These are phyloP conservation scores for Colletotrichum lindemuthianum DNA, from an alignment of 2,329 filamentous ascomycete species.

Conservation along the genomic window DNA sequence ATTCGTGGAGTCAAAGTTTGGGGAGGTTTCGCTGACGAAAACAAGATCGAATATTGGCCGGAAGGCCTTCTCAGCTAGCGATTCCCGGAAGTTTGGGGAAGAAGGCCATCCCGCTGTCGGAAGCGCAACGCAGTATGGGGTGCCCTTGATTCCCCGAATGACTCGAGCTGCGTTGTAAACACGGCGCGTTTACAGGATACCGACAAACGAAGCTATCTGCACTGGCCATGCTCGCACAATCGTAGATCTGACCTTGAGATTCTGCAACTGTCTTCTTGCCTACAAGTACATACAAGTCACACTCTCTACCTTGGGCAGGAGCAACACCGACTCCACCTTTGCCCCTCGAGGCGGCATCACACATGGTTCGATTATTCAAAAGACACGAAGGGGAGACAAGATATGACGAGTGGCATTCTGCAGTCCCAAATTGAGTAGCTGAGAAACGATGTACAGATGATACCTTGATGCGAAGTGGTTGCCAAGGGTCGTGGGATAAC, in stretches of 20 bases:
- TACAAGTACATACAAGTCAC: not conserved
- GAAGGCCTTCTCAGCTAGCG: slow-evolving; percentile 28
- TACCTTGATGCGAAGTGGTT: slow-evolving; percentile 15
- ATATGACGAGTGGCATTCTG: slow-evolving; percentile 21
- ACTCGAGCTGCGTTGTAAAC: slow-evolving; percentile 33
- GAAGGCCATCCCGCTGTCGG: slow-evolving; percentile 28
- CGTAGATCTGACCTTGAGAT: slow-evolving; percentile 15
- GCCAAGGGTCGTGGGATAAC: slow-evolving; percentile 3
- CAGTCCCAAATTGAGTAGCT: slow-evolving; percentile 8
- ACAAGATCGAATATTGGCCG: slow-evolving; percentile 28
- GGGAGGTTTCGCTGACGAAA: slow-evolving; percentile 28
- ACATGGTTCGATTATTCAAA: slow-evolving; percentile 26
- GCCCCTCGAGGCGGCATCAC: slow-evolving; percentile 29
- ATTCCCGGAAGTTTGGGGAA: slow-evolving; percentile 31
- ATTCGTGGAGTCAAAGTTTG: slow-evolving; percentile 25
- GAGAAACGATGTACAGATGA: slow-evolving; percentile 29
- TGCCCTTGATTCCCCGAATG: slow-evolving; percentile 29
- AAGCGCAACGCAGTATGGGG: slow-evolving; percentile 22
- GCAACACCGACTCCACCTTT: slow-evolving; percentile 29
- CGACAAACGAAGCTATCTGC: slow-evolving; percentile 28
- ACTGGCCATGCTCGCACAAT: slow-evolving; percentile 9
- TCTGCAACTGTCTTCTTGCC: slow-evolving; percentile 1
- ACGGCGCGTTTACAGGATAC: slow-evolving; percentile 31
- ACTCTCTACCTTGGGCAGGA: not conserved
- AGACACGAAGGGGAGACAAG: slow-evolving; percentile 5